Base-by-base conservation (phyloP, 768 basidiomycete species). In the Auriscalpium orientale region DNA sequence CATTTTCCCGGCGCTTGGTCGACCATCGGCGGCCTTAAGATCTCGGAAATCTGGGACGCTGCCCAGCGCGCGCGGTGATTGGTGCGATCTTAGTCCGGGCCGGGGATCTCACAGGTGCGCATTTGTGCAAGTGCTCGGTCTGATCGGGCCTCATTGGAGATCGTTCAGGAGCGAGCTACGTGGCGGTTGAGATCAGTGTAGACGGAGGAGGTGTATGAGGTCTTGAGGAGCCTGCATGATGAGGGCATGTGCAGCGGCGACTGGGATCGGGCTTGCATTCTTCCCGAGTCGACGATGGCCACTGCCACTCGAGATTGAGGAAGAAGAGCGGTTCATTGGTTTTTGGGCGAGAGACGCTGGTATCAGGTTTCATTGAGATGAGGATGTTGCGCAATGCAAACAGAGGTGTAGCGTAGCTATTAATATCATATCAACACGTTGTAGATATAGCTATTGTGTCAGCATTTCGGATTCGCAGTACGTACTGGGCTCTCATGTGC, bases 1-100 rank as follows among this genome's bases (percentile, higher is more conserved):
- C 60, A 59, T 83, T 15, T 77, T 83, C 53, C 89, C 90, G 89
- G 36, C 81, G 89, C 16, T 91, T 89, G 90, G 69, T 89, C 43
- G 86, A 89, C 65, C n/a, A 79, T 89, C 54, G 71, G 72, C n/a
- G 90, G 90, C 3, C 62, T 63, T 15, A 82, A 74, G 62, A 71
- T 90, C 37, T 66, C 70, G 10, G 82, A 84, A 55, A 76, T 79
- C 38, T 92, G 90, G 90, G 77, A 81, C 54, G 79, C 85, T n/a
- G 89, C 83, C 8, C 64, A 85, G 46, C 76, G 80, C 60, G 80
- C 60, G 85, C 88, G 8, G 81, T 90, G 46, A 76, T 84, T 53
- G 81, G 87, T 8, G 68, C 82, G 22, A 66, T 91, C 40, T 68
- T 87, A 43, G 82, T 87, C 58, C 78, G 83, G n/a, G 58, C 89